Base-by-base conservation (phyloP, 2,329 filamentous ascomycete species). In the Verticillium albo-atrum region DNA sequence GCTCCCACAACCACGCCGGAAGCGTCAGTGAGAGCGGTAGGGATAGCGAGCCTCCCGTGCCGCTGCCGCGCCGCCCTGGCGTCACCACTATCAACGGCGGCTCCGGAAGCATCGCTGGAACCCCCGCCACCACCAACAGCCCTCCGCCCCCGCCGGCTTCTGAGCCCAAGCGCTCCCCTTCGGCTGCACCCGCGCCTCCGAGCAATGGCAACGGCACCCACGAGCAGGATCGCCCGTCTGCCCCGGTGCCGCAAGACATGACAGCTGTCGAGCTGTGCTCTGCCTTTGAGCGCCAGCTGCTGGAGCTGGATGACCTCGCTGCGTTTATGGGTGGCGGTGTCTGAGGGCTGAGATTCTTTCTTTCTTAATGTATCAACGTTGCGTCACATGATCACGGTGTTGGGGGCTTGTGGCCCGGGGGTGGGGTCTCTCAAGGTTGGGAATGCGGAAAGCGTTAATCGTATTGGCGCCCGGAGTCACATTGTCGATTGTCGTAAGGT, bases 251-350 rank as follows among this genome's bases (percentile, higher is more conserved):
- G 37, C 67, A 30, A 61, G 83, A 86, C 62, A 86, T 86, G 82
- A 85, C 82, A 2, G 80, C 82, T 0, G 77, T 79, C 5, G 83
- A 86, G 67, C 74, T 86, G 17, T 86, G 84, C 66, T 72, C 75
- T 15, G 83, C 83, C 0, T 86, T 86, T 65, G 84, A 86, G 72
- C 75, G 82, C 32, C 83, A 86, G 69, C 75, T 86, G 1, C 74
- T 86, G 12, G 83, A 86, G 68, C 74, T 86, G 6, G 83, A 86
- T 62, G 83, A 86, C 65, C 77, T 86, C 12, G 83, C 83, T 32
- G 83, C 83, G 3, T 86, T 86, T 58, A 86, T 86, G 83, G 83
- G 83, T 23, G 83, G 83, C 23, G 83, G 83, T 61, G 83, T 86
- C 62, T 86, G 68, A 37, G 6, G 17, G 6, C 25, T 52, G 26